Evolutionary conservation across 305 asterid species (phyloP), one percentile per base, ranked within the genome.

Genomic region (Fraxinus ornus): DNA sequence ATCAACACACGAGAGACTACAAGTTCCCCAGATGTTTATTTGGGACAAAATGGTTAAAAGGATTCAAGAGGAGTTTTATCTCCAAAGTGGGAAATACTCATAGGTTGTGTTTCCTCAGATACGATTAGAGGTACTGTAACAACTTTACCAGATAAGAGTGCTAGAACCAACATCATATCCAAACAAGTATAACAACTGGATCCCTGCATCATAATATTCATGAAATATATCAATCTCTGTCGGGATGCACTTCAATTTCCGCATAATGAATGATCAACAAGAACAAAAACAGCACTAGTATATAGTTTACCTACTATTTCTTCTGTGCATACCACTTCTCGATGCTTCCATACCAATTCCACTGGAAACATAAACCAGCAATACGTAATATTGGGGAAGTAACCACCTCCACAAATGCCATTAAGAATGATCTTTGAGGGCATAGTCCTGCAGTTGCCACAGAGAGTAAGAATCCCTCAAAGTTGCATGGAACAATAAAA

Each of bases 341-440:
- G 15, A 97, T 94, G 93, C 92, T 84, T 70, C 82, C 81, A n/a
- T 86, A 93, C 99, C 99, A 97, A 81, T 86, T 89, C 97, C 99
- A 93, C 24, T 93, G 98, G 86, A 92, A 92, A 87, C 94, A 84
- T 36, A 97, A 86, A 84, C 90, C 98, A 15, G 80, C 96, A 24
- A 92, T 84, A n/a, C 98, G 97, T 81, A 89, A 47, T 36, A 93
- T 3, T 66, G 97, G 91, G n/a, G 90, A 87, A 10, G 91, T 83
- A 88, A 83, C 84, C 60, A 94, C 92, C 92, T 97, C 99, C 68
- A 93, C 84, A 68, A 94, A 94, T 24, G 99, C 99, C 94, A 88
- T 86, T 44, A 91, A 78, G 77, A 57, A 89, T 17, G 99, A 97
- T 85, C 98, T 91, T 89, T 97, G 99, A 33, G 98, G 98, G 70